Conservation (phyloP, 2,329 filamentous ascomycete genomes). For the Nemania sp. region DNA sequence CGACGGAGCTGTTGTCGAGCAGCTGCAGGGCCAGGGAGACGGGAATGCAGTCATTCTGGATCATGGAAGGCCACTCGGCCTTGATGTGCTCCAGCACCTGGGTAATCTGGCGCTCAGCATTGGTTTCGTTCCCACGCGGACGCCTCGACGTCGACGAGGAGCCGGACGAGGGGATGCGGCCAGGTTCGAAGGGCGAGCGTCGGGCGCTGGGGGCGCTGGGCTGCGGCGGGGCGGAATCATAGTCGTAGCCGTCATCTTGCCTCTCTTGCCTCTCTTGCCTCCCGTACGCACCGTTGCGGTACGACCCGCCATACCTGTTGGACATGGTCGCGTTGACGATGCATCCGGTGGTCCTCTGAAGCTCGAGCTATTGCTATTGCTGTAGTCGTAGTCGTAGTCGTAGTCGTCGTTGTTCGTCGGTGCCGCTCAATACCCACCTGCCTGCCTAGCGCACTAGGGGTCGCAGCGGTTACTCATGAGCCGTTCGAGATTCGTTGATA, state of each 20-base stretch:
- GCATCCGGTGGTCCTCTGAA: conserved; percentile 39
- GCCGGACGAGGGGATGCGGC: conserved; percentile 48
- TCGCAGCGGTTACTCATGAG: not conserved
- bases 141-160: conserved; percentile 44
- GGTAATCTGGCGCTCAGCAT: conserved; percentile 67
- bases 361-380: not conserved
- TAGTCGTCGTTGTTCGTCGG: not conserved
- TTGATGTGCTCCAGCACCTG: conserved; percentile 85
- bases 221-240: conserved; percentile 55
- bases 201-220: conserved; percentile 44
- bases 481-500: not conserved
- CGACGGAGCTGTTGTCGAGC: conserved; percentile 92
- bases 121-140: conserved; percentile 54
- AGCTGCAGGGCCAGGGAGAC: conserved; percentile 95
- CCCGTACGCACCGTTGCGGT: conserved; percentile 60
- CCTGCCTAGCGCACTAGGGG: not conserved
- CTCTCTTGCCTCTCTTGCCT: too few relatives aligned
- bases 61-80: conserved; percentile 92
- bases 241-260: too few relatives aligned
- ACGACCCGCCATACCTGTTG: conserved; percentile 62
- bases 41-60: conserved; percentile 86
- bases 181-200: conserved; percentile 50
- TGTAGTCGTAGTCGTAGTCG: too few relatives aligned
- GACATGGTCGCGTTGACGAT: conserved; percentile 58
- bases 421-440: not conserved